Conservation (phyloP, 108 stramenopile genomes). For the Aurantiochytrium sp. region DNA sequence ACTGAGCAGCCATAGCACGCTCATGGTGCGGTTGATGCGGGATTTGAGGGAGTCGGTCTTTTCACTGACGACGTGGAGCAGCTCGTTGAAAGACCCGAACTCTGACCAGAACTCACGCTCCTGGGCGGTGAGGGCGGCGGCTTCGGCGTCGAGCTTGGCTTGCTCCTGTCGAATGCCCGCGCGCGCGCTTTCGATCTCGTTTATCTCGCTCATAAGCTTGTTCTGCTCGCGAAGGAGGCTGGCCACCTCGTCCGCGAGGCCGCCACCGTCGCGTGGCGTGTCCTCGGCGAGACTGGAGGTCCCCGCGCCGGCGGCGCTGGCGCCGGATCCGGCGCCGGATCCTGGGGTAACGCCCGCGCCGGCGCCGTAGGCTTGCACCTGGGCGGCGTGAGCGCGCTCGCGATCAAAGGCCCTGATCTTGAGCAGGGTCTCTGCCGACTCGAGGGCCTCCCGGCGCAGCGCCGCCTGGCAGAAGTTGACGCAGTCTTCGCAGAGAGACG, state of each 20-base stretch:
- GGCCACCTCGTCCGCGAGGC: background rate
- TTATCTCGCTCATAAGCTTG: background rate
- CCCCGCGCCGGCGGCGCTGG: no score
- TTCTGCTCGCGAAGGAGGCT: background rate
- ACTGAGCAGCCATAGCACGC: background rate
- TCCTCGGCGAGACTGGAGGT: no score
- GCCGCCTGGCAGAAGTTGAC: no score
- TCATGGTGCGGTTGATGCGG: background rate
- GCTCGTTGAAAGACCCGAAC: background rate
- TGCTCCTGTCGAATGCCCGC: background rate
- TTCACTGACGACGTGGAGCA: background rate
- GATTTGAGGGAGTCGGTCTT: background rate
- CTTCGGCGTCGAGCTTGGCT: background rate
- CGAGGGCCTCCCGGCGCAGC: no score
- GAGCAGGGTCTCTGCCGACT: no score
- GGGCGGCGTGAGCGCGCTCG: no score
- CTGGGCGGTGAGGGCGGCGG: background rate
- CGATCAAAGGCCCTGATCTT: no score
- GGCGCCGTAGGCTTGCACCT: no score
- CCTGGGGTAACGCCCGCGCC: no score
- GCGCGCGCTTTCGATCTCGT: background rate
- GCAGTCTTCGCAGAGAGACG: background rate
- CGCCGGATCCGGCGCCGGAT: no score
- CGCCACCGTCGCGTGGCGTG: background rate
- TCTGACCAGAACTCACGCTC: background rate